Evolutionary conservation across 305 asterid species (phyloP).

Genomic region (Fraxinus paxiana): DNA sequence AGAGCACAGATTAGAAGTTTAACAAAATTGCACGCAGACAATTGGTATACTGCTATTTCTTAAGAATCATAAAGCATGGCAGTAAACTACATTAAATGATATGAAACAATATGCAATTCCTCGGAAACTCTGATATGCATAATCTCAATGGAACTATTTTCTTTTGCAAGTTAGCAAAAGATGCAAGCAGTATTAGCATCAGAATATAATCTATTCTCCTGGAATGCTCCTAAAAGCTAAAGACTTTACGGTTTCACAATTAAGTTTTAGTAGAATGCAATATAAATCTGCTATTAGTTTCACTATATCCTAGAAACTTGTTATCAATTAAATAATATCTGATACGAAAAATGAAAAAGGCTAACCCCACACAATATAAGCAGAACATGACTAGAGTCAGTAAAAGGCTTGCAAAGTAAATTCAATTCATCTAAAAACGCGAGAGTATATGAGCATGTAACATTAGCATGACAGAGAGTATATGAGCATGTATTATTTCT

Average conservation of each 20-base stretch:
- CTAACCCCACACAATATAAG: background rate
- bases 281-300: background rate
- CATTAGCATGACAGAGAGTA: background rate
- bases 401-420: background rate
- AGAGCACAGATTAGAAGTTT: conserved; percentile 9
- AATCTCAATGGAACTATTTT: background rate
- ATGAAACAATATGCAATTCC: conserved; percentile 6
- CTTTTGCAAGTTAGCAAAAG: background rate
- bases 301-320: background rate
- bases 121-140: background rate
- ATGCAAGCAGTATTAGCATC: background rate
- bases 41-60: background rate
- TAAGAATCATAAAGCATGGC: background rate
- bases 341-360: background rate
- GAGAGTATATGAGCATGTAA: background rate
- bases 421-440: background rate
- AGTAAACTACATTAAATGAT: background rate
- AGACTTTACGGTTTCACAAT: background rate
- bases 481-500: no score
- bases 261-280: background rate
- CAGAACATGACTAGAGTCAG: background rate
- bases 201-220: background rate
- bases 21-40: background rate
- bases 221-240: background rate
- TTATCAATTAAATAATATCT: background rate